Evolutionary conservation across 2,329 filamentous ascomycete genomes (phyloP).

Genomic region (Anthostomella pinea): DNA sequence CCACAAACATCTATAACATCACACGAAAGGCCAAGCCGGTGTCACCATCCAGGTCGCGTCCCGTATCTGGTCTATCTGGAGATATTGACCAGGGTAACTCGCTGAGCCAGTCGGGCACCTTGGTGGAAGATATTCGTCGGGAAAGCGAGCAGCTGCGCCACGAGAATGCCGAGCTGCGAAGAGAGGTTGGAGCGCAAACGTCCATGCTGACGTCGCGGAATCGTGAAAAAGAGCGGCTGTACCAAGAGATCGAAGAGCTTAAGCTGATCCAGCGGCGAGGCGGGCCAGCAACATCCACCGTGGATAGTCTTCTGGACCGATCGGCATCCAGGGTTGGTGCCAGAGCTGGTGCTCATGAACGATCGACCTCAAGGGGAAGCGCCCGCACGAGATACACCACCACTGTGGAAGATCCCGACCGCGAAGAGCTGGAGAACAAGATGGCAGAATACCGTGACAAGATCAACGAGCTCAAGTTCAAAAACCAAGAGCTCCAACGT

Average conservation of each 20-base stretch:
- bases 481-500: slow-evolving; percentile 83
- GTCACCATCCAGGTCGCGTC: slow-evolving; percentile 46
- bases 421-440: slow-evolving; percentile 82
- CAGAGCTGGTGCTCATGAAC: slow-evolving; percentile 65
- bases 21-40: slow-evolving; percentile 50
- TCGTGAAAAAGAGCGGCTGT: slow-evolving; percentile 88
- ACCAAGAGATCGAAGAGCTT: slow-evolving; percentile 95
- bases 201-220: slow-evolving; percentile 97
- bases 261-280: slow-evolving; percentile 81
- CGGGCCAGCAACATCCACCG: slow-evolving; percentile 59
- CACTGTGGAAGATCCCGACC: slow-evolving; percentile 67
- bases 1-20: slow-evolving; percentile 66
- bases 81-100: slow-evolving; percentile 51
- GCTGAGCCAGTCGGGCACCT: slow-evolving; percentile 59
- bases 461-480: slow-evolving; percentile 79
- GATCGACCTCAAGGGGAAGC: slow-evolving; percentile 73
- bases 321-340: slow-evolving; percentile 82
- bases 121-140: slow-evolving; percentile 71
- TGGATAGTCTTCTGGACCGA: slow-evolving; percentile 91
- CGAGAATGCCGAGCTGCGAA: slow-evolving; percentile 87
- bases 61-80: slow-evolving; percentile 48
- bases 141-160: slow-evolving; percentile 76
- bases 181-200: slow-evolving; percentile 91
- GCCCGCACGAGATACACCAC: slow-evolving; percentile 63
- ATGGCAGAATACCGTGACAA: slow-evolving; percentile 82